These are phyloP conservation scores for Magnusiomyces ingens DNA, from an alignment of 1,139 yeast genomes.

Conservation along the genomic window DNA sequence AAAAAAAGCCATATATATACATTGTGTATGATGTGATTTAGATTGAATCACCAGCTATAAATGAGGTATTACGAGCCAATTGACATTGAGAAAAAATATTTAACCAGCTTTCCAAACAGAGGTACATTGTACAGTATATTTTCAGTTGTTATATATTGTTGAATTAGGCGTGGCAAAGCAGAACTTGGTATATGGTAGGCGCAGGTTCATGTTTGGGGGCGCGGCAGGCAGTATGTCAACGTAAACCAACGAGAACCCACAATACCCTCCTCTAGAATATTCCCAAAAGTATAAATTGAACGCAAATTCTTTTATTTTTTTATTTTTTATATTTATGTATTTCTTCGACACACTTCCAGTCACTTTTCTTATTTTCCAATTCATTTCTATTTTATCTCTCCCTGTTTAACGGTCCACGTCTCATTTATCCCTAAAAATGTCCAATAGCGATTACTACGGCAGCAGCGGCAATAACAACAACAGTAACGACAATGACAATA, in stretches of 20 bases:
- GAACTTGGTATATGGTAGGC: neutral
- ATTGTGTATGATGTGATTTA: too few relatives aligned
- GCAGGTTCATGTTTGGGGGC: neutral
- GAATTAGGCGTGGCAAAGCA: neutral
- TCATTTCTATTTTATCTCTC: neutral
- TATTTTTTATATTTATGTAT: neutral
- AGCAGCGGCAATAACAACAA: slow-evolving; percentile 1
- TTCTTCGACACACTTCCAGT: neutral
- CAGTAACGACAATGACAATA: neutral
- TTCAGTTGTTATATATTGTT: too few relatives aligned
- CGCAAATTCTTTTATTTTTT: neutral
- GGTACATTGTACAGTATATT: too few relatives aligned
- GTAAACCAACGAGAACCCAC: neutral
- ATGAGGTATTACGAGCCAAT: neutral
- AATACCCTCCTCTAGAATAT: neutral
- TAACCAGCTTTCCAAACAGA: neutral
- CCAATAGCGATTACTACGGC: slow-evolving; percentile 4
- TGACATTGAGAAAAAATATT: neutral
- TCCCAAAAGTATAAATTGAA: neutral
- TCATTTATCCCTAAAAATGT: neutral
- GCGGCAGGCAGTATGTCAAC: neutral
- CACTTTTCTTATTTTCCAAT: neutral
- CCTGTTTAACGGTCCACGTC: too few relatives aligned
- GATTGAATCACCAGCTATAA: too few relatives aligned
- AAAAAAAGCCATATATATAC: too few relatives aligned